phyloP scores from a whole-genome alignment of 129 eudicot genomes.

The Saussurea involucrata region DNA sequence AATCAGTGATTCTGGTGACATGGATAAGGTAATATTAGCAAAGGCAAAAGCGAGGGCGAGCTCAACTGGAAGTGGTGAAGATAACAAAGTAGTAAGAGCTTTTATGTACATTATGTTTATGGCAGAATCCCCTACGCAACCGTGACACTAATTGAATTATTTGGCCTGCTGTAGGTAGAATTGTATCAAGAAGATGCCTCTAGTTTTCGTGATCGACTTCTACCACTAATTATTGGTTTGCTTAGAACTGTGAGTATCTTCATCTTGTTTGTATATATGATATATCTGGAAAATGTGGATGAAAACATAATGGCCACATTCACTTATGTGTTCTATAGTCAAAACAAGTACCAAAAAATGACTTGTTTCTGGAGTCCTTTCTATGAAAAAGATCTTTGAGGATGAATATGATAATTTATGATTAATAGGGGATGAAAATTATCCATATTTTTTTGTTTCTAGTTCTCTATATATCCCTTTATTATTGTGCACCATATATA shows the following conservation, averaged over 20 bases:
- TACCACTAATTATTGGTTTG: slow-evolving; percentile 84
- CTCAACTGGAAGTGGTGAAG: slow-evolving; percentile 43
- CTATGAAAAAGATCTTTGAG: not conserved
- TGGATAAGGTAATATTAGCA: slow-evolving; percentile 46
- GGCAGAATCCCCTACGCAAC: not conserved
- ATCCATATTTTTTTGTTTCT: not conserved
- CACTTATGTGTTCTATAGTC: not conserved
- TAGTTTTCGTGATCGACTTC: slow-evolving; percentile 74
- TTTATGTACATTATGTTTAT: not conserved
- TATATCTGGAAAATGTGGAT: slow-evolving; percentile 3
- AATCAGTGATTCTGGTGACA: slow-evolving; percentile 54
- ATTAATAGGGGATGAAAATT: not conserved
- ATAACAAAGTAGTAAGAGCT: slow-evolving; percentile 57
- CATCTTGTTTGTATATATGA: not conserved
- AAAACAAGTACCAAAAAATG: not conserved
- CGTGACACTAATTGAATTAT: slow-evolving; percentile 18
- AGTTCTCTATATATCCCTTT: not conserved
- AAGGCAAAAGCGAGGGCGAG: slow-evolving; percentile 44
- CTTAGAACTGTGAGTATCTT: slow-evolving; percentile 80
- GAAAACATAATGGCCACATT: not conserved
- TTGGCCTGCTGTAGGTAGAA: slow-evolving; percentile 51
- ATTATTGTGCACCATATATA: not conserved
- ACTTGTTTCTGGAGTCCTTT: not conserved
- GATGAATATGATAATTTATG: not conserved
- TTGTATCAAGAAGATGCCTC: slow-evolving; percentile 64